These are phyloP conservation scores for Euptelea pleiosperma DNA, from an alignment of 164 flowering plant species.

Conservation along the genomic window DNA sequence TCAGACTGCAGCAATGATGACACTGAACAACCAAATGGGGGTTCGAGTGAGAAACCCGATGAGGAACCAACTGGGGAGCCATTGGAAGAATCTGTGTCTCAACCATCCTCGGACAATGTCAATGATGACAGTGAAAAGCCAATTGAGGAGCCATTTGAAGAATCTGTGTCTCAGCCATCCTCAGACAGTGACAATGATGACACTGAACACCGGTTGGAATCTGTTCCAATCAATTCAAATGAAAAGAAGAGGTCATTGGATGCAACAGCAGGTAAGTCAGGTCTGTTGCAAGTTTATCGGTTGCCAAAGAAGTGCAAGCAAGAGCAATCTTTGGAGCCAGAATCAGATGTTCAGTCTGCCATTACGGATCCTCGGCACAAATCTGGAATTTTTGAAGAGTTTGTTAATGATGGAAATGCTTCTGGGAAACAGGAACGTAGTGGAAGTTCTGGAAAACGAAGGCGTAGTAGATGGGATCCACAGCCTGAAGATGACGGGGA, in stretches of 20 bases:
- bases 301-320: conserved; percentile 21
- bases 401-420: conserved; percentile 11
- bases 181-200: not conserved
- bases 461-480: conserved; percentile 26
- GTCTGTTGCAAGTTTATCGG: conserved; percentile 1
- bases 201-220: conserved; percentile 1
- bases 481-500: conserved; percentile 19
- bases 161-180: conserved; percentile 8
- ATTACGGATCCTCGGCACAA: not conserved
- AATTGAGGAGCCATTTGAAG: conserved; percentile 11
- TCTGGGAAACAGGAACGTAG: conserved; percentile 18
- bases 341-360: conserved; percentile 6
- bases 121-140: not conserved
- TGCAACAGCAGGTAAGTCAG: conserved; percentile 9
- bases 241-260: conserved; percentile 26
- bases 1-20: not conserved
- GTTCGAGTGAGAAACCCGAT: not conserved
- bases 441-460: conserved; percentile 39
- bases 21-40: not conserved
- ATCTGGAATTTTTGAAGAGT: conserved; percentile 7
- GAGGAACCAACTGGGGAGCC: conserved; percentile 8
- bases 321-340: conserved; percentile 13
- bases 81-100: conserved; percentile 10
- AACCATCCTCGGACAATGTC: conserved; percentile 2
- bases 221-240: conserved; percentile 8